Evolutionary conservation across 768 basidiomycete genomes (phyloP).

Genomic region (Mrakia hoshinonis): DNA sequence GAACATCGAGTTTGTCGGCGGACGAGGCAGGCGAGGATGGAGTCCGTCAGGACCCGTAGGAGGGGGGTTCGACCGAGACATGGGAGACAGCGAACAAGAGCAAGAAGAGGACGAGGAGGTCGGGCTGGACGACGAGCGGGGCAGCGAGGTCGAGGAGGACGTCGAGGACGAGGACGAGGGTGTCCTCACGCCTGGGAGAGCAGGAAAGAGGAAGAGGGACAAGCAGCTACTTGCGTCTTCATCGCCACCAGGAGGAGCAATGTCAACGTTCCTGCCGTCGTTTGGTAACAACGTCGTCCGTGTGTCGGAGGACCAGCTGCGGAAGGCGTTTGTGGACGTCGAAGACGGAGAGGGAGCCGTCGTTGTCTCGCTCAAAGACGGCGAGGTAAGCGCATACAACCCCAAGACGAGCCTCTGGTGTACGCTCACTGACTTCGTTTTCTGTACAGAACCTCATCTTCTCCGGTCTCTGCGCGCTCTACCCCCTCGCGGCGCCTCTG

Average conservation of each 20-base stretch:
- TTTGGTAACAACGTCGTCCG: constrained; percentile 20
- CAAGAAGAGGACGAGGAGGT: background rate
- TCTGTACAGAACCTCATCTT: constrained; percentile 25
- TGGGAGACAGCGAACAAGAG: background rate
- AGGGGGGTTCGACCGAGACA: background rate
- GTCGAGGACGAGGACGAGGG: background rate
- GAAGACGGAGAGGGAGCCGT: constrained; percentile 21
- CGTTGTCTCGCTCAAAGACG: constrained; percentile 17
- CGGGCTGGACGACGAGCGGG: background rate
- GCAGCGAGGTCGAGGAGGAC: background rate
- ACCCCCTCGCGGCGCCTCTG: constrained; percentile 12
- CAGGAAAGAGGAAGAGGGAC: constrained; percentile 9
- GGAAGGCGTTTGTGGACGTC: constrained; percentile 21
- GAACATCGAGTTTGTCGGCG: background rate
- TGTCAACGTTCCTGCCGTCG: constrained; percentile 26
- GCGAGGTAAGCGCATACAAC: constrained; percentile 20
- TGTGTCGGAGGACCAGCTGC: background rate
- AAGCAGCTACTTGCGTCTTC: background rate
- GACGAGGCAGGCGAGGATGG: background rate
- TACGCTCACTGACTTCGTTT: background rate
- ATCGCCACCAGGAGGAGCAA: background rate
- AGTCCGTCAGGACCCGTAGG: background rate
- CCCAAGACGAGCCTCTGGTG: background rate
- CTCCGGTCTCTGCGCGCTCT: constrained; percentile 25
- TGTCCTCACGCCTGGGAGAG: background rate